These are phyloP conservation scores for Escallonia rubra DNA, from an alignment of 129 eudicot species.

Conservation along the genomic window DNA sequence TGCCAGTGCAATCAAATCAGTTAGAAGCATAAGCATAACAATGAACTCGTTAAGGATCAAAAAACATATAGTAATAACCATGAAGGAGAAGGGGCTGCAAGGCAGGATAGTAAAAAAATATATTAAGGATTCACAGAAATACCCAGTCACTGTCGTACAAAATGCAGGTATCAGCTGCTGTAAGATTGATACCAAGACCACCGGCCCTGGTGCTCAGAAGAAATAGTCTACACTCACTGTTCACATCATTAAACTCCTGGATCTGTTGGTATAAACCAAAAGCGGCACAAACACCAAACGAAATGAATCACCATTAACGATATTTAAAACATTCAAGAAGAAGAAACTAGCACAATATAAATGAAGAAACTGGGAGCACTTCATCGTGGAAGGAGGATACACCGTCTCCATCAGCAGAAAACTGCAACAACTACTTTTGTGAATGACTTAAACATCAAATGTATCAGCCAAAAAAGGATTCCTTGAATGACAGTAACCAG, in stretches of 20 bases:
- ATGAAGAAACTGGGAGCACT: neutral
- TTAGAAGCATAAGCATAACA: neutral
- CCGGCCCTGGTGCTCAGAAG: constrained; percentile 98
- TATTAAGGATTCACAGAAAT: constrained; percentile 13
- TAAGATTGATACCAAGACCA: constrained; percentile 96
- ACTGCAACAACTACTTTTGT: neutral
- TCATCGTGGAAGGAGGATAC: neutral
- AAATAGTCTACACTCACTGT: constrained; percentile 58
- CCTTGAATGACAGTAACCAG: too few species aligned
- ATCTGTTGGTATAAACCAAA: constrained; percentile 41
- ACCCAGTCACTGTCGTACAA: constrained; percentile 98
- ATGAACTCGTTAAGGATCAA: too few species aligned
- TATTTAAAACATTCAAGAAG: too few species aligned
- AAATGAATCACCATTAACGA: too few species aligned
- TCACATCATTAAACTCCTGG: constrained; percentile 72
- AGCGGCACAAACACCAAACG: too few species aligned
- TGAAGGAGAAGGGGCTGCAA: too few species aligned
- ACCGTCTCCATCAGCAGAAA: neutral
- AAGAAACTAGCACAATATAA: neutral
- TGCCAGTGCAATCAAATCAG: constrained; percentile 15
- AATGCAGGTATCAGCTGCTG: constrained; percentile 95
- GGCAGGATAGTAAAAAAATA: too few species aligned
- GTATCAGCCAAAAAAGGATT: too few species aligned
- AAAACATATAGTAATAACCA: too few species aligned
- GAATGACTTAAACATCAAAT: too few species aligned